A percentile compares a stretch with the other conserved stretches of the same genome.
These are phyloP conservation scores for Pseudocercospora fijiensis DNA, from an alignment of 2,329 filamentous ascomycete genomes.

Conservation along the genomic window DNA sequence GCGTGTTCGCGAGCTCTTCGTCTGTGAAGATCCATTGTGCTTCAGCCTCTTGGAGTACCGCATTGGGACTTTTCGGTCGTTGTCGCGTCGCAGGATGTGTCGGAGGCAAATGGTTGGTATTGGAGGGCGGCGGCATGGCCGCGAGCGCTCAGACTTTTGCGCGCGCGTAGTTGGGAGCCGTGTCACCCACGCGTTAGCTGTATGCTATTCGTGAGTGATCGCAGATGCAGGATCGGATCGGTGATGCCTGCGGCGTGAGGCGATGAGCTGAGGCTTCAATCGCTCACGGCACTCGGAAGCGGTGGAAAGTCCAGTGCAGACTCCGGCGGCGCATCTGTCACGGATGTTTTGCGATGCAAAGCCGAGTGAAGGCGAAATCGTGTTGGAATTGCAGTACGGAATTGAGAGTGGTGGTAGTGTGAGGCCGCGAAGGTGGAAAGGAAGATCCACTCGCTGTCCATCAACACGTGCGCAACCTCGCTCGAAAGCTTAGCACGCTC, in stretches of 20 bases:
- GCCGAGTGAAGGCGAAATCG: neutral
- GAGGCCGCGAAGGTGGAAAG: neutral
- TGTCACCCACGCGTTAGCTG: neutral
- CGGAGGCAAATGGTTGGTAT: conserved; percentile 32
- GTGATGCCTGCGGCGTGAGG: neutral
- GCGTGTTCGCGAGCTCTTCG: conserved; percentile 77
- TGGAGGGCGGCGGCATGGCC: conserved; percentile 6
- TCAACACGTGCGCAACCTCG: neutral
- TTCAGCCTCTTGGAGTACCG: conserved; percentile 56
- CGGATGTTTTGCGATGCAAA: neutral
- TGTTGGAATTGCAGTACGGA: neutral
- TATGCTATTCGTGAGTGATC: neutral
- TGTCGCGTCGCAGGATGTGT: conserved; percentile 44
- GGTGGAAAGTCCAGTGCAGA: neutral
- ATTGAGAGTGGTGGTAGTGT: neutral
- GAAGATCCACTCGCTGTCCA: neutral
- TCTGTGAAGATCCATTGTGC: conserved; percentile 87
- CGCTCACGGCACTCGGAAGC: neutral
- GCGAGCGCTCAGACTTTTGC: neutral
- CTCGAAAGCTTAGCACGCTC: neutral
- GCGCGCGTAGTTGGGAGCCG: neutral
- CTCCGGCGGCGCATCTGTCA: neutral
- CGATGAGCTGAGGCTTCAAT: neutral
- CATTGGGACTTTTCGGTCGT: conserved; percentile 40
- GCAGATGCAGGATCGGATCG: conserved; percentile 1